Percentiles rank a stretch among this genome's conserved stretches.
These are phyloP conservation scores for Penicillium freii DNA, from an alignment of 2,329 filamentous ascomycete genomes.

Conservation along the genomic window DNA sequence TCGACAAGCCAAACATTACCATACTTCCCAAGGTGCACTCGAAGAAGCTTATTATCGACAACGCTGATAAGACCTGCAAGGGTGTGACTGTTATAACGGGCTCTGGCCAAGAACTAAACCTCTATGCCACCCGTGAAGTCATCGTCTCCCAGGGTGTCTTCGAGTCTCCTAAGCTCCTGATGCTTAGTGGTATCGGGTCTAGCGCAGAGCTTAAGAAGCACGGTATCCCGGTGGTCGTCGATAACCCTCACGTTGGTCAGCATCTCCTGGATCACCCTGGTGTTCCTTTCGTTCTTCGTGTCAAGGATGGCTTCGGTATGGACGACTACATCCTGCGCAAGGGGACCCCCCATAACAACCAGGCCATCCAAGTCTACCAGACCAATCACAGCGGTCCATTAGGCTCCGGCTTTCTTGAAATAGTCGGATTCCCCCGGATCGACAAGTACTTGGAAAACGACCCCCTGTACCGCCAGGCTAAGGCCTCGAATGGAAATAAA, in stretches of 20 bases:
- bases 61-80: constrained; percentile 36
- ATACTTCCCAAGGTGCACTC: constrained; percentile 51
- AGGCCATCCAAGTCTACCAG: constrained; percentile 37
- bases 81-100: constrained; percentile 50
- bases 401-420: constrained; percentile 46
- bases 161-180: constrained; percentile 53
- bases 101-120: constrained; percentile 43
- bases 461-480: constrained; percentile 48
- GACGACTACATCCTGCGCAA: constrained; percentile 43
- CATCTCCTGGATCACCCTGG: constrained; percentile 42
- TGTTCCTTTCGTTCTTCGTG: constrained; percentile 41
- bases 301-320: constrained; percentile 45
- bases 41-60: constrained; percentile 55
- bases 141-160: constrained; percentile 52
- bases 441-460: constrained; percentile 53
- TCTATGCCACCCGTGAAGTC: constrained; percentile 52
- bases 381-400: constrained; percentile 44
- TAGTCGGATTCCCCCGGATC: constrained; percentile 60
- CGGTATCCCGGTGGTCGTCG: constrained; percentile 32
- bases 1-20: constrained; percentile 57
- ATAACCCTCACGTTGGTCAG: constrained; percentile 32
- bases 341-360: constrained; percentile 30
- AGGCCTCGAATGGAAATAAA: constrained; percentile 39
- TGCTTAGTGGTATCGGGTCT: constrained; percentile 50
- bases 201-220: constrained; percentile 39